These are phyloP conservation scores for Thelephora aurantiotincta DNA, from an alignment of 768 basidiomycete genomes.

Conservation along the genomic window DNA sequence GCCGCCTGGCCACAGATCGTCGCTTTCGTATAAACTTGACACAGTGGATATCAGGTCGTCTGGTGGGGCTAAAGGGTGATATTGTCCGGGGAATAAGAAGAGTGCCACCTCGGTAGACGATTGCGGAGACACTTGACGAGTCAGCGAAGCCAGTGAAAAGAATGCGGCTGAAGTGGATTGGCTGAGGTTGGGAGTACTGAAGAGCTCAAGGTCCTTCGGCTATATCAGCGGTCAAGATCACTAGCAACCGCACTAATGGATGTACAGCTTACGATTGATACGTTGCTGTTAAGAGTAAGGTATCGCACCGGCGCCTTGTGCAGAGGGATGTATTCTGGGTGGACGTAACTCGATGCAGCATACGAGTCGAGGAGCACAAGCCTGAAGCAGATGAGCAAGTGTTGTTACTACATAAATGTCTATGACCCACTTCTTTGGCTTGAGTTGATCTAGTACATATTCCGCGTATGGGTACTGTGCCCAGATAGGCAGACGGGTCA, in stretches of 20 bases:
- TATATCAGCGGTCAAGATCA: neutral
- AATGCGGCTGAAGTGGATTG: neutral
- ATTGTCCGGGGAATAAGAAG: neutral
- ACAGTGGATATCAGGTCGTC: neutral
- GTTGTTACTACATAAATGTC: neutral
- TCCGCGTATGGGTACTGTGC: neutral
- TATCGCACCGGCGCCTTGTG: neutral
- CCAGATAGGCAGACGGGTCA: neutral
- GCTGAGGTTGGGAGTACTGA: neutral
- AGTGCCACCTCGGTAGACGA: neutral
- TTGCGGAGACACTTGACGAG: neutral
- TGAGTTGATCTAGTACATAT: neutral
- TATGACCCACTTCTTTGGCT: neutral
- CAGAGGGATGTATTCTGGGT: neutral
- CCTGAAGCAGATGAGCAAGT: neutral
- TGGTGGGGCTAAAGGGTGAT: neutral
- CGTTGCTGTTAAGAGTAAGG: neutral
- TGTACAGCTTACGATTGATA: neutral
- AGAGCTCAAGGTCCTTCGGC: neutral
- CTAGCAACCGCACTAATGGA: neutral
- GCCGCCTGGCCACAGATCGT: neutral
- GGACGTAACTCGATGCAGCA: neutral
- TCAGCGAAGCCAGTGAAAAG: neutral
- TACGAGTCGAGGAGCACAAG: neutral
- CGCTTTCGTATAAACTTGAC: neutral